A percentile compares a stretch with the other conserved stretches of the same genome.
phyloP scores from a whole-genome alignment of 1,139 yeast species.

The Protomyces macrosporus region DNA sequence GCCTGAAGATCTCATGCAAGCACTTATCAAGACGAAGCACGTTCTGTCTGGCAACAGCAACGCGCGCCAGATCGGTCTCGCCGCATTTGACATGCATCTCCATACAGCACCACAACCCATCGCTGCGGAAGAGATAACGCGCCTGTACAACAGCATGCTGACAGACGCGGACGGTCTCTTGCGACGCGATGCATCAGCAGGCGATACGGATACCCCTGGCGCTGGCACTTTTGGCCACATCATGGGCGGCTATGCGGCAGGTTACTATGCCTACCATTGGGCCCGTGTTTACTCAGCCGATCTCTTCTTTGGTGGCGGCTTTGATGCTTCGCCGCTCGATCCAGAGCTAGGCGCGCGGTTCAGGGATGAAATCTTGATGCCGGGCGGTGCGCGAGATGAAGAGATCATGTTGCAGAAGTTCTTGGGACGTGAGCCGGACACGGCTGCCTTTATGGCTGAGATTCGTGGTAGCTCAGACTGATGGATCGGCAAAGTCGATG shows the following conservation, averaged over 20 bases:
- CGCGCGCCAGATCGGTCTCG: slow-evolving; percentile 72
- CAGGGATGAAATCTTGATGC: slow-evolving; percentile 11
- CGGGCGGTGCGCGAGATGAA: slow-evolving; percentile 19
- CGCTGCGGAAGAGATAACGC: slow-evolving; percentile 39
- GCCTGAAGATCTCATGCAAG: slow-evolving; percentile 54
- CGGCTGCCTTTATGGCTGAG: slow-evolving; percentile 64
- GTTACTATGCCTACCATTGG: slow-evolving; percentile 82
- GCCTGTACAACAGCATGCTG: slow-evolving; percentile 47
- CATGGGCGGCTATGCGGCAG: slow-evolving; percentile 80
- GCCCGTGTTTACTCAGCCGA: slow-evolving; percentile 82
- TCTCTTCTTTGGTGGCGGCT: slow-evolving; percentile 61
- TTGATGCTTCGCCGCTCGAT: slow-evolving; percentile 63
- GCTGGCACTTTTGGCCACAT: slow-evolving; percentile 76
- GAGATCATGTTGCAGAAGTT: slow-evolving; percentile 50
- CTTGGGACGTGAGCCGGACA: slow-evolving; percentile 70
- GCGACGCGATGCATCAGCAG: background rate
- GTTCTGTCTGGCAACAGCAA: slow-evolving; percentile 68
- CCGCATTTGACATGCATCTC: slow-evolving; percentile 65
- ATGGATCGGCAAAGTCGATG: background rate
- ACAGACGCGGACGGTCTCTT: background rate
- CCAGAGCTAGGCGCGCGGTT: slow-evolving; percentile 33
- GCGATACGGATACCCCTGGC: slow-evolving; percentile 52
- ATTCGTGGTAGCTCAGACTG: slow-evolving; percentile 45
- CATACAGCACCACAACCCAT: slow-evolving; percentile 51
- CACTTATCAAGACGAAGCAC: slow-evolving; percentile 61